phyloP scores from a whole-genome alignment of 176 grass and related monocot species.

The Aegilops umbellulata region DNA sequence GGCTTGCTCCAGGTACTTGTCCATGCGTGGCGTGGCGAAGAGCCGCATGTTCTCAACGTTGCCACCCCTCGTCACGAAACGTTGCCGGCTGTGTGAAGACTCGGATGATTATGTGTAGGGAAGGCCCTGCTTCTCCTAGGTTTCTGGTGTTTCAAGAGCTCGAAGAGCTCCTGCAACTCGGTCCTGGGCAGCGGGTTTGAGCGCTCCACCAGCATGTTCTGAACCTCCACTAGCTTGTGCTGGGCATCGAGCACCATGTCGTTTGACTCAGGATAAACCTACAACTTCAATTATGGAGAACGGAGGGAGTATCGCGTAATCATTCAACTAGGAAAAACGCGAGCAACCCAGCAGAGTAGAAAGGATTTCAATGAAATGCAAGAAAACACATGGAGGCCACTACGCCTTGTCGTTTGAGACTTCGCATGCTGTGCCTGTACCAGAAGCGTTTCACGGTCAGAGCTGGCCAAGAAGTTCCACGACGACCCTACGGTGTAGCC shows the following conservation, averaged over 20 bases:
- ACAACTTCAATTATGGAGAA: too few relatives aligned
- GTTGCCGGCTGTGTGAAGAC: not conserved
- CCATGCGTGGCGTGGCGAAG: constrained; percentile 20
- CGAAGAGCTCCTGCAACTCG: not conserved
- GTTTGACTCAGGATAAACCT: too few relatives aligned
- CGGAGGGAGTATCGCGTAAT: too few relatives aligned
- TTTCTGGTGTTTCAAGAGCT: not conserved
- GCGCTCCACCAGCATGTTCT: constrained; percentile 18
- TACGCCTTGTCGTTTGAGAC: too few relatives aligned
- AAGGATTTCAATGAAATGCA: too few relatives aligned
- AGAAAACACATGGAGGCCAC: too few relatives aligned
- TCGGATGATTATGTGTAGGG: not conserved
- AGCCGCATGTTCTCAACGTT: not conserved
- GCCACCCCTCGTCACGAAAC: not conserved
- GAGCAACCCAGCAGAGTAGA: too few relatives aligned
- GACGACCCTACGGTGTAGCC: too few relatives aligned
- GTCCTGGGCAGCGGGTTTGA: not conserved
- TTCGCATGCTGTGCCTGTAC: too few relatives aligned
- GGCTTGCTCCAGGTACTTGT: constrained; percentile 29
- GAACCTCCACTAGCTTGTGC: not conserved
- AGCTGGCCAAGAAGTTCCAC: too few relatives aligned
- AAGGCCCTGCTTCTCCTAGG: not conserved
- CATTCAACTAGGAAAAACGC: too few relatives aligned
- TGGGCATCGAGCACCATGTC: not conserved
- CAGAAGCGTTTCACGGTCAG: too few relatives aligned